Conservation (phyloP, 208 protist species). For the Herpetomonas samuelpessoai region DNA sequence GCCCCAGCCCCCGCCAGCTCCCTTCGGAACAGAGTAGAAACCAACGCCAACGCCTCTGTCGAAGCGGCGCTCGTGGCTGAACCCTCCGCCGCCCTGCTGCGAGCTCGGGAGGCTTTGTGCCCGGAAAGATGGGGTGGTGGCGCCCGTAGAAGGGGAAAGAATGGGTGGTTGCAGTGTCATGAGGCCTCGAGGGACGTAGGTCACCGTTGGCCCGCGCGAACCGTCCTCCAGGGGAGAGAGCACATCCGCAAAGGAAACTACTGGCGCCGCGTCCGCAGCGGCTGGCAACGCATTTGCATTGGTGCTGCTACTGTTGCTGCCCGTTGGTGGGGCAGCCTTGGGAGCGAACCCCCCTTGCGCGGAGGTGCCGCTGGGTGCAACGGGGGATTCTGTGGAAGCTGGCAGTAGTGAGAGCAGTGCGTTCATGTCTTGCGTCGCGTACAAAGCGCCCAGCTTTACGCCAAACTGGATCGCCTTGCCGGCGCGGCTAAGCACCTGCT, state of each 20-base stretch:
- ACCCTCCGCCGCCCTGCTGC: not conserved
- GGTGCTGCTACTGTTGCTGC: not conserved
- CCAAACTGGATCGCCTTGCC: conserved; percentile 53
- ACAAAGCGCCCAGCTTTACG: conserved; percentile 61
- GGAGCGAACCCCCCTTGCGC: not conserved
- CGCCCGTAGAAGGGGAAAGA: not conserved
- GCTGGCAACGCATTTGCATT: not conserved
- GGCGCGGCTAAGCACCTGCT: conserved; percentile 25
- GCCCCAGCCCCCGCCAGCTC: too few relatives aligned
- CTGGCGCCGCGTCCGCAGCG: too few relatives aligned
- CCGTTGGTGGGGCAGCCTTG: too few relatives aligned
- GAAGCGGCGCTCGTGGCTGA: not conserved
- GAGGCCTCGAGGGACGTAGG: not conserved
- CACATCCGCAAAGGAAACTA: too few relatives aligned
- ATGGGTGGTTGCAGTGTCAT: not conserved
- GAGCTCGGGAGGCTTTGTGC: not conserved
- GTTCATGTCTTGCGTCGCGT: conserved; percentile 75
- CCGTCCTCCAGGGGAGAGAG: not conserved
- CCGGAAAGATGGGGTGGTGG: not conserved
- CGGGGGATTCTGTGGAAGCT: not conserved
- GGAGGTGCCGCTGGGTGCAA: not conserved
- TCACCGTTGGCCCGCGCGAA: not conserved
- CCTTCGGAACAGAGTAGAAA: too few relatives aligned
- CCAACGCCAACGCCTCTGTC: not conserved
- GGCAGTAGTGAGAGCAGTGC: conserved; percentile 41